phyloP scores from a whole-genome alignment of 495 filamentous ascomycete genomes.

The Penicillium odoratum region DNA sequence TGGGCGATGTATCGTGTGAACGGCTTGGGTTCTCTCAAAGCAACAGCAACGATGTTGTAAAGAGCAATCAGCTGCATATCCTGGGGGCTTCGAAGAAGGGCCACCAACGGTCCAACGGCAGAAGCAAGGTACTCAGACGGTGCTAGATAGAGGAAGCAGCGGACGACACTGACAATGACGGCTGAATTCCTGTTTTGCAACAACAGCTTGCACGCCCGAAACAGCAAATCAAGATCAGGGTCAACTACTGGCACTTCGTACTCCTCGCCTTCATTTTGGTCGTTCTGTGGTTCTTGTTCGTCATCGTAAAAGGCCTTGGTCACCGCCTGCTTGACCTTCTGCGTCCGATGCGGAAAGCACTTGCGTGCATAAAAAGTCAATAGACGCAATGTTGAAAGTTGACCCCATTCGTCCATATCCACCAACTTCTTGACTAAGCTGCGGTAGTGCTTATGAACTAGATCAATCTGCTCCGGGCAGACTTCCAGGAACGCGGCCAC shows the following conservation, averaged over 20 bases:
- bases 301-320: constrained; percentile 79
- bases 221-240: constrained; percentile 78
- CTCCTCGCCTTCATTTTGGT: constrained; percentile 46
- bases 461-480: constrained; percentile 79
- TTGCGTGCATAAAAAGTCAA: constrained; percentile 81
- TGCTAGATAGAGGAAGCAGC: constrained; percentile 81
- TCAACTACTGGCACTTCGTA: constrained; percentile 66
- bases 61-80: constrained; percentile 88
- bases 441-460: constrained; percentile 89
- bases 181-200: constrained; percentile 90
- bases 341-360: constrained; percentile 78
- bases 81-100: constrained; percentile 76
- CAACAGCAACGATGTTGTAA: constrained; percentile 90
- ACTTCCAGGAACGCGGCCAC: constrained; percentile 86
- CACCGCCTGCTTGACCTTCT: constrained; percentile 51
- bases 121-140: constrained; percentile 67
- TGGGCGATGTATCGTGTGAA: constrained; percentile 85
- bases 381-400: constrained; percentile 75
- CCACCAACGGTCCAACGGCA: constrained; percentile 79
- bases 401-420: constrained; percentile 99
- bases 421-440: constrained; percentile 83
- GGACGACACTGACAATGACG: constrained; percentile 82
- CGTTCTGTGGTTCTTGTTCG: constrained; percentile 45
- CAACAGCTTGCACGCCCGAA: constrained; percentile 78
- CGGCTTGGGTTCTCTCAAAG: constrained; percentile 64